Percentiles rank a stretch among this genome's conserved stretches.
Evolutionary conservation across 768 basidiomycete species (phyloP).

Genomic region (Tremella yokohamensis): DNA sequence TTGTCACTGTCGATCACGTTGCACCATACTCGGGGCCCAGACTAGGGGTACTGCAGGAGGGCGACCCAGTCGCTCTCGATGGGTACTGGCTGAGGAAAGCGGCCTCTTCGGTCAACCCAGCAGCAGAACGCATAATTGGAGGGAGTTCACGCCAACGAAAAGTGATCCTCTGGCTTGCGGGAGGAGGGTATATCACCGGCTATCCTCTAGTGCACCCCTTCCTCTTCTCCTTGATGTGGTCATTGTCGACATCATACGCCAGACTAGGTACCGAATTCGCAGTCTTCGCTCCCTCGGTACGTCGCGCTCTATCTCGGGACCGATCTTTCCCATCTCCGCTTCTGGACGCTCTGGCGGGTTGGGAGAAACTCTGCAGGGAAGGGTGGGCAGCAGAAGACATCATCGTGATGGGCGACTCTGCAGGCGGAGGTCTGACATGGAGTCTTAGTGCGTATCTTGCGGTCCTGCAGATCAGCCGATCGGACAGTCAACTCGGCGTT

Average conservation of each 20-base stretch:
- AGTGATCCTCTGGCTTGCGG: slow-evolving; percentile 16
- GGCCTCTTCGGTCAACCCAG: not conserved
- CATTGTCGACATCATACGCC: not conserved
- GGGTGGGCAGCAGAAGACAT: slow-evolving; percentile 13
- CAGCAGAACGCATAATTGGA: not conserved
- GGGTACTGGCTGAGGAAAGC: slow-evolving; percentile 1
- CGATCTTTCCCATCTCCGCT: slow-evolving; percentile 73
- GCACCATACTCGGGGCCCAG: not conserved
- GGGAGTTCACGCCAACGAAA: not conserved
- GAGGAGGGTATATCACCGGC: slow-evolving; percentile 23
- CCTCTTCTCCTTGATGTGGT: slow-evolving; percentile 11
- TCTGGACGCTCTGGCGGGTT: slow-evolving; percentile 70
- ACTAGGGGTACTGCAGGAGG: not conserved
- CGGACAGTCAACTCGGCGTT: slow-evolving; percentile 7
- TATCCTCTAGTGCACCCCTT: slow-evolving; percentile 15
- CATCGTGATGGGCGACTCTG: slow-evolving; percentile 18
- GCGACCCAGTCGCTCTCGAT: not conserved
- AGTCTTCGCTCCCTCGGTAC: slow-evolving; percentile 12
- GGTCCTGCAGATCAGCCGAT: not conserved
- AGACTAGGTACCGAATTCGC: not conserved
- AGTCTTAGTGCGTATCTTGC: slow-evolving; percentile 13
- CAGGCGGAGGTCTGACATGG: slow-evolving; percentile 16
- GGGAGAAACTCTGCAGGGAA: slow-evolving; percentile 41
- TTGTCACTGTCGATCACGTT: not conserved
- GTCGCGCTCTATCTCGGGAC: slow-evolving; percentile 17